Conservation (phyloP, 805 yeast species). For the Teunomyces tritomae region DNA sequence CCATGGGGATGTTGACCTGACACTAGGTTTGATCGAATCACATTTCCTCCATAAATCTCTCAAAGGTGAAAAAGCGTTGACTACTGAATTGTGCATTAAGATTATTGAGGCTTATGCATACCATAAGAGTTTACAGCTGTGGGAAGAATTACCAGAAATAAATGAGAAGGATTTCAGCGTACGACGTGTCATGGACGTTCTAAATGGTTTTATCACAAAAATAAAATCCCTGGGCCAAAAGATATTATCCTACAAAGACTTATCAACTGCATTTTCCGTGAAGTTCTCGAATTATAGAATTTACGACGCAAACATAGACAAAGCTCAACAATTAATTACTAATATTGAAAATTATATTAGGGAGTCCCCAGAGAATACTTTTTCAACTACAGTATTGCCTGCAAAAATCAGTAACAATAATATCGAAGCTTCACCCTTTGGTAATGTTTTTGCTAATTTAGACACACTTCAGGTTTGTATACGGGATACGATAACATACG, state of each 20-base stretch:
- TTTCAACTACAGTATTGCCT: slow-evolving; percentile 12
- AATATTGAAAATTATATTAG: slow-evolving; percentile 10
- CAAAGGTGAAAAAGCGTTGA: slow-evolving; percentile 32
- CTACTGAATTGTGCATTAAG: slow-evolving; percentile 30
- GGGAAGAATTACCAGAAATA: slow-evolving; percentile 8
- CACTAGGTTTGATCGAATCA: slow-evolving; percentile 33
- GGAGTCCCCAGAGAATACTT: slow-evolving; percentile 12
- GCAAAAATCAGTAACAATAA: slow-evolving; percentile 24
- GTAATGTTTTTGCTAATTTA: slow-evolving; percentile 33
- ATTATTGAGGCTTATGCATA: slow-evolving; percentile 38
- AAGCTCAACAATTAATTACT: slow-evolving; percentile 6
- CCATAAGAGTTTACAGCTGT: slow-evolving; percentile 7
- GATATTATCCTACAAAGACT: slow-evolving; percentile 23
- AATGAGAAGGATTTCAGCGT: slow-evolving; percentile 23
- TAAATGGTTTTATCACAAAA: slow-evolving; percentile 23
- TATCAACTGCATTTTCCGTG: slow-evolving; percentile 27
- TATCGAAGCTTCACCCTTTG: slow-evolving; percentile 22
- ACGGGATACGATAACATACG: slow-evolving; percentile 21
- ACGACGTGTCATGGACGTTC: slow-evolving; percentile 29
- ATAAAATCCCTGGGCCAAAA: slow-evolving; percentile 6
- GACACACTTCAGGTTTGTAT: slow-evolving; percentile 22
- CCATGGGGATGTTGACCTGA: slow-evolving; percentile 38
- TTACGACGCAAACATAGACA: slow-evolving; percentile 24
- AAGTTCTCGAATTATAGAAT: slow-evolving; percentile 25
- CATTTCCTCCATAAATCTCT: slow-evolving; percentile 32